These are phyloP conservation scores for Starmerella vaccinii DNA, from an alignment of 805 yeast genomes.

Conservation along the genomic window DNA sequence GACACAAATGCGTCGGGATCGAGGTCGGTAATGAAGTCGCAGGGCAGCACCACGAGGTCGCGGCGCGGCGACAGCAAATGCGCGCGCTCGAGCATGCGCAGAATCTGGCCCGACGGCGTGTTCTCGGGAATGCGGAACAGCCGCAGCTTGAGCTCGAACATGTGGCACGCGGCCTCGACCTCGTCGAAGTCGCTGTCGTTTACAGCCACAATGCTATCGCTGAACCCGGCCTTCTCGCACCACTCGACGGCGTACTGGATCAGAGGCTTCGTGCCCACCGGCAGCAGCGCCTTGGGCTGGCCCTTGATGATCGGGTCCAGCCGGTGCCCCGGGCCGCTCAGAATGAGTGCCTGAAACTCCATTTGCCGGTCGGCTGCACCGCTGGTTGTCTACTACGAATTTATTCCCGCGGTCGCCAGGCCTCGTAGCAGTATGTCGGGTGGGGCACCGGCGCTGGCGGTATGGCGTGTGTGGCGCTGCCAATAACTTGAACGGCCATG, in stretches of 20 bases:
- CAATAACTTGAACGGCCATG: neutral
- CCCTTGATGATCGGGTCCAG: slow-evolving; percentile 66
- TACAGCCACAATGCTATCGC: slow-evolving; percentile 50
- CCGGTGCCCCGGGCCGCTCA: slow-evolving; percentile 75
- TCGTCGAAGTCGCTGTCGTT: slow-evolving; percentile 40
- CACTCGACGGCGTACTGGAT: slow-evolving; percentile 78
- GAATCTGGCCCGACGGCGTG: slow-evolving; percentile 20
- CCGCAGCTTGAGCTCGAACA: slow-evolving; percentile 6
- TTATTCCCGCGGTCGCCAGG: neutral
- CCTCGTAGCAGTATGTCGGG: neutral
- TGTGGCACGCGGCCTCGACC: slow-evolving; percentile 14
- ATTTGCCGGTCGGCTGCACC: slow-evolving; percentile 32
- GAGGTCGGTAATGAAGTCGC: slow-evolving; percentile 85
- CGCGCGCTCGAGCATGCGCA: slow-evolving; percentile 12
- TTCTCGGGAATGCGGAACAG: slow-evolving; percentile 13
- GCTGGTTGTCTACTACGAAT: neutral
- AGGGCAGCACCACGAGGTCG: slow-evolving; percentile 76
- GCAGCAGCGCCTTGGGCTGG: slow-evolving; percentile 72
- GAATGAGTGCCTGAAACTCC: slow-evolving; percentile 87
- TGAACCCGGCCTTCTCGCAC: slow-evolving; percentile 80
- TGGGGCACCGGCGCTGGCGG: neutral
- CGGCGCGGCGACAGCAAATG: slow-evolving; percentile 24
- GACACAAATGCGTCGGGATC: slow-evolving; percentile 85
- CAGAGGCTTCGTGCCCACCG: slow-evolving; percentile 85
- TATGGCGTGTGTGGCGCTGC: neutral